Evolutionary conservation across 345 rosid genomes (phyloP).

Genomic region (Schrenkiella parvula): DNA sequence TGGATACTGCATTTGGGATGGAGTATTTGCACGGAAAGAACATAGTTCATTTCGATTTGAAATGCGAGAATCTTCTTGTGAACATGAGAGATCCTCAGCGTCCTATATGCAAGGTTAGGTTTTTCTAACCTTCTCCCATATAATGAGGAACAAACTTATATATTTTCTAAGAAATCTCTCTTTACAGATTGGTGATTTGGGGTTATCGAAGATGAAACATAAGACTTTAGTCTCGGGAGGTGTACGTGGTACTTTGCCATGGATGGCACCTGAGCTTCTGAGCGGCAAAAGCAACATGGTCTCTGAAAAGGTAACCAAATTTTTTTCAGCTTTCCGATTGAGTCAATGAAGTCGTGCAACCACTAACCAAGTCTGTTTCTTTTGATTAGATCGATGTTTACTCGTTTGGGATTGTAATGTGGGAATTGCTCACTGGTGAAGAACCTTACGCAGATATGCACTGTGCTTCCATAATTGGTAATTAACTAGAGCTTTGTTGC

Average conservation of each 20-base stretch:
- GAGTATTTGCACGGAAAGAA: constrained; percentile 97
- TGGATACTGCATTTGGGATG: constrained; percentile 99
- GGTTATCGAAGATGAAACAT: constrained; percentile 92
- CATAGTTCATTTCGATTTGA: constrained; percentile 96
- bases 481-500: constrained; percentile 21
- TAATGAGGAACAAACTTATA: constrained; percentile 7
- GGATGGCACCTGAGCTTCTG: constrained; percentile 99
- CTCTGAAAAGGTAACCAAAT: constrained; percentile 72
- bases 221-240: constrained; percentile 96
- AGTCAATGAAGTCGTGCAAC: too few relatives aligned
- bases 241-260: constrained; percentile 97
- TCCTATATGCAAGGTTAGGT: constrained; percentile 84
- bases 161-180: not conserved
- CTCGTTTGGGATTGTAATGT: constrained; percentile 97
- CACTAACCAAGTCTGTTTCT: constrained; percentile 8
- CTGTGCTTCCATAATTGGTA: constrained; percentile 95
- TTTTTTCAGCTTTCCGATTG: not conserved
- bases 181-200: constrained; percentile 91
- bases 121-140: constrained; percentile 10
- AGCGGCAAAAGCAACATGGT: constrained; percentile 99
- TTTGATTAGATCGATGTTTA: constrained; percentile 80
- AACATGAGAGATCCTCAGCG: constrained; percentile 99
- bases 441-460: constrained; percentile 95
- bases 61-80: constrained; percentile 93
- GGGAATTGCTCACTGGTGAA: constrained; percentile 95